Percentiles rank a stretch among this genome's conserved stretches.
These are phyloP conservation scores for Penicillium sp. DNA, from an alignment of 2,329 filamentous ascomycete species.

Conservation along the genomic window DNA sequence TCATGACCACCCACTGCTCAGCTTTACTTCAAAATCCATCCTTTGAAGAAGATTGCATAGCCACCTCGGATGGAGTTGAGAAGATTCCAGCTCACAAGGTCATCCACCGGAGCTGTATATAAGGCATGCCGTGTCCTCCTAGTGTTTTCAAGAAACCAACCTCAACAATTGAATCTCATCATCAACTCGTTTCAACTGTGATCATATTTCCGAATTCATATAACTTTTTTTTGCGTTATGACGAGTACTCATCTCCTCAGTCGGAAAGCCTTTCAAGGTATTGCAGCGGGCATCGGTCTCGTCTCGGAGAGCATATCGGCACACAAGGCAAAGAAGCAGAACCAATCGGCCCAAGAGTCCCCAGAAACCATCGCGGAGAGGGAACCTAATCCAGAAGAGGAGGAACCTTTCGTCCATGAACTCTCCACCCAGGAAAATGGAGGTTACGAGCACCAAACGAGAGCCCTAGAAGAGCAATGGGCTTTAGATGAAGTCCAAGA, in stretches of 20 bases:
- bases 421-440: not conserved
- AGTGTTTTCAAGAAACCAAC: not conserved
- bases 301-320: constrained; percentile 24
- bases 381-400: not conserved
- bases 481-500: constrained; percentile 28
- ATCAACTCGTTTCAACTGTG: too few relatives aligned
- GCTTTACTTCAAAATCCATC: not conserved
- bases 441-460: not conserved
- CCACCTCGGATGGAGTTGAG: not conserved
- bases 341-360: not conserved
- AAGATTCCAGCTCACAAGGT: too few relatives aligned
- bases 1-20: not conserved
- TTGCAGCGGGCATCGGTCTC: constrained; percentile 29
- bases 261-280: constrained; percentile 17
- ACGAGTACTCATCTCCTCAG: not conserved
- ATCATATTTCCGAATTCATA: too few relatives aligned
- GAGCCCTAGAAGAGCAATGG: constrained; percentile 21
- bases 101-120: not conserved
- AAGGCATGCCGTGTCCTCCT: not conserved
- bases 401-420: not conserved
- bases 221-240: not conserved
- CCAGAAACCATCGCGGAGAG: not conserved
- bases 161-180: too few relatives aligned
- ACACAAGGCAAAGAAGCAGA: constrained; percentile 19
- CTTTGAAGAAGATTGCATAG: not conserved